Conservation (phyloP, 164 flowering plant genomes). For the Magnolia kwangsiensis region DNA sequence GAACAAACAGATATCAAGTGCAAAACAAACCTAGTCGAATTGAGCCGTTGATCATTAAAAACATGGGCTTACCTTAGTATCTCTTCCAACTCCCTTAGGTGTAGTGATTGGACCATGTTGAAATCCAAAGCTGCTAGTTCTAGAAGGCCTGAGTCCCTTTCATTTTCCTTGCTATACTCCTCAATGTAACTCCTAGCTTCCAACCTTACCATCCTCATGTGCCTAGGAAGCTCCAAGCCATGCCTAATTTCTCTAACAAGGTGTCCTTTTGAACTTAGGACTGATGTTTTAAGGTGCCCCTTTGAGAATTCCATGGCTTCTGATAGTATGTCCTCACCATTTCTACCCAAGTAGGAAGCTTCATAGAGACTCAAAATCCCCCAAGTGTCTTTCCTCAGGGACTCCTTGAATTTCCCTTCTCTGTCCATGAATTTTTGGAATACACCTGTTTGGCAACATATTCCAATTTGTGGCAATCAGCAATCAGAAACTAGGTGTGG, state of each 20-base stretch:
- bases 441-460: background rate
- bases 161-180: background rate
- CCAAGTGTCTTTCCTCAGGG: background rate
- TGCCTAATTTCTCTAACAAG: background rate
- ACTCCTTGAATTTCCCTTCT: background rate
- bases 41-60: no score
- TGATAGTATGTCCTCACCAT: background rate
- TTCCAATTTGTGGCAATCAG: no score
- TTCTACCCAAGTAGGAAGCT: background rate
- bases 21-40: no score
- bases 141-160: background rate
- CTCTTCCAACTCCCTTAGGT: background rate
- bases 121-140: constrained; percentile 3
- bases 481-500: no score
- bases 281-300: background rate
- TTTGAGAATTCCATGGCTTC: background rate
- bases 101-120: background rate
- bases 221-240: background rate
- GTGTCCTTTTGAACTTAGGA: background rate
- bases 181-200: background rate
- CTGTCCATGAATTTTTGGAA: background rate
- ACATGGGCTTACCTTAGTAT: background rate
- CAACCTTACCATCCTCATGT: background rate
- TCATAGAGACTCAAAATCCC: background rate
- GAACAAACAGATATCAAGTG: no score